Evolutionary conservation across 2,329 filamentous ascomycete species (phyloP).

Genomic region (Paracoccidioides brasiliensis): DNA sequence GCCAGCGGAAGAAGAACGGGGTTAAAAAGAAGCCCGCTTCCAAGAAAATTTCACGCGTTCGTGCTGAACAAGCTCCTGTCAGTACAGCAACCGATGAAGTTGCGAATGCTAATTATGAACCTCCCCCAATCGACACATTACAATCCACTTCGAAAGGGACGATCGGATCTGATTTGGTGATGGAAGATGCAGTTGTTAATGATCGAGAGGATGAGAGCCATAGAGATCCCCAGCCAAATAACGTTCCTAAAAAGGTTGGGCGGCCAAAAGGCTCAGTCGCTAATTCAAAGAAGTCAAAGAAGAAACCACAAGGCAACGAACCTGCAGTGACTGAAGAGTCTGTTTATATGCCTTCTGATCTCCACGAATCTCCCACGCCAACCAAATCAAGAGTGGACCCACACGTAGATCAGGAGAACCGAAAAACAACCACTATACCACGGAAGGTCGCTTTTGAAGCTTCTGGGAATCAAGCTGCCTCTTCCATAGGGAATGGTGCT

Average conservation of each 20-base stretch:
- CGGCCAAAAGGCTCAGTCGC: background rate
- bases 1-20: conserved; percentile 10
- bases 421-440: background rate
- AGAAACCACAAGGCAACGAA: background rate
- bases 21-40: conserved; percentile 9
- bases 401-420: background rate
- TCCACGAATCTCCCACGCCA: background rate
- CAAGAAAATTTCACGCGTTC: conserved; percentile 7
- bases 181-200: background rate
- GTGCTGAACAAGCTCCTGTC: background rate
- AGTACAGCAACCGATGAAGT: conserved; percentile 1
- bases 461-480: background rate
- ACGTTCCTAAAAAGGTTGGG: background rate
- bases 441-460: conserved; percentile 1
- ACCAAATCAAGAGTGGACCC: background rate
- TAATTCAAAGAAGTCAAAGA: background rate
- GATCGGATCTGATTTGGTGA: background rate
- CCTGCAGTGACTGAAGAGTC: background rate
- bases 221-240: background rate
- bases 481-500: background rate
- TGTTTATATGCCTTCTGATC: background rate
- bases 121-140: no score
- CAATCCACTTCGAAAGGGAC: background rate
- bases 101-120: background rate
- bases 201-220: background rate